phyloP scores from a whole-genome alignment of 2,329 filamentous ascomycete species.

The Onygena corvina region DNA sequence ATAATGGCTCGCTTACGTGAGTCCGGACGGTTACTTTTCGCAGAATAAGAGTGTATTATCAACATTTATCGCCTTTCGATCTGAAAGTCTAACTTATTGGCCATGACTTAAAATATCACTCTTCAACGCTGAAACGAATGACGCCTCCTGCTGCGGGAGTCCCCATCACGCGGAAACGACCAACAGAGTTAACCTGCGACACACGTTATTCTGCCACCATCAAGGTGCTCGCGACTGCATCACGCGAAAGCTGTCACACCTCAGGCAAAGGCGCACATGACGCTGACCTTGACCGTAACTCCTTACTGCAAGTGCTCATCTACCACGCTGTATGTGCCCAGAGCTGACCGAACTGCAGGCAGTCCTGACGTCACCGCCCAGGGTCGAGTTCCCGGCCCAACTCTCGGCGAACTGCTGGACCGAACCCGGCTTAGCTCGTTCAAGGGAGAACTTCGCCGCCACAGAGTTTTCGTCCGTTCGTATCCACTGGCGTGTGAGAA shows the following conservation, averaged over 20 bases:
- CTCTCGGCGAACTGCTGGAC: neutral
- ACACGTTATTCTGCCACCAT: neutral
- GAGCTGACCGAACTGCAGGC: neutral
- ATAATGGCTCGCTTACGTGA: too few relatives aligned
- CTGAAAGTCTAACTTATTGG: neutral
- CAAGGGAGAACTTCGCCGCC: too few relatives aligned
- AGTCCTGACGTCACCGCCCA: neutral
- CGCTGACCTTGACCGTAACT: neutral
- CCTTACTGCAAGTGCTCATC: too few relatives aligned
- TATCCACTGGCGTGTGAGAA: too few relatives aligned
- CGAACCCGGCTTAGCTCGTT: neutral
- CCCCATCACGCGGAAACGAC: neutral
- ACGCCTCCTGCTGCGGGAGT: neutral
- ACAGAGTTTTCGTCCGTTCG: neutral
- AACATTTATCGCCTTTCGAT: neutral
- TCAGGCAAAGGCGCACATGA: neutral
- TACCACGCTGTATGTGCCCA: too few relatives aligned
- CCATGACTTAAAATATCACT: neutral
- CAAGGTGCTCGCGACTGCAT: neutral
- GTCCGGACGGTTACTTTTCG: too few relatives aligned
- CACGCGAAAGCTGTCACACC: neutral
- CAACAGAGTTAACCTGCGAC: neutral
- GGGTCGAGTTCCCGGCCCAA: neutral
- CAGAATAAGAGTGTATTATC: neutral
- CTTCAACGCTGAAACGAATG: neutral